Percentiles rank a stretch among this genome's conserved stretches.
Evolutionary conservation across 1,139 yeast species (phyloP).

Genomic region (Pneumocystis carinii): DNA sequence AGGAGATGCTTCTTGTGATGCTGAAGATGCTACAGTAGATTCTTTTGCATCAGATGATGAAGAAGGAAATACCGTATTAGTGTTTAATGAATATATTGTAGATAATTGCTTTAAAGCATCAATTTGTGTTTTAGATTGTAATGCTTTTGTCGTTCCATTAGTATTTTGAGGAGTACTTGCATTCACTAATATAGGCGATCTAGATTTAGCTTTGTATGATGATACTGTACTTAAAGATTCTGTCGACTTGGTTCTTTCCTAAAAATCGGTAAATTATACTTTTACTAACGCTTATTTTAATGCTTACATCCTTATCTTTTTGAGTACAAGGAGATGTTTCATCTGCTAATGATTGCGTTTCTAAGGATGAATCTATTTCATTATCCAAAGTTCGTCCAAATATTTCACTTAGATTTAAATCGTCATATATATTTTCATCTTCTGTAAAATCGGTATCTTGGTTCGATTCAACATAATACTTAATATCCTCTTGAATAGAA

Average conservation of each 20-base stretch:
- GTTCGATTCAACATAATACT: conserved; percentile 84
- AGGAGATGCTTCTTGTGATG: conserved; percentile 5
- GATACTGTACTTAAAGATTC: conserved; percentile 12
- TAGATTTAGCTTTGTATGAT: conserved; percentile 11
- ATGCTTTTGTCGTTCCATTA: conserved; percentile 19
- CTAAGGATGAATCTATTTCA: conserved; percentile 14
- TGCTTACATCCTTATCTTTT: not conserved
- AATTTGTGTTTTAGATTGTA: conserved; percentile 11
- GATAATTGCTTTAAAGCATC: not conserved
- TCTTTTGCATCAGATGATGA: conserved; percentile 10
- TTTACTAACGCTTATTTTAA: not conserved
- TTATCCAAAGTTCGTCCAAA: conserved; percentile 18
- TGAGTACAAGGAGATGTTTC: not conserved
- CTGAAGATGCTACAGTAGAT: conserved; percentile 8
- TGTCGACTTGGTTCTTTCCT: conserved; percentile 10
- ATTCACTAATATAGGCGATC: conserved; percentile 13
- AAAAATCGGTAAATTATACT: not conserved
- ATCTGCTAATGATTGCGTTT: not conserved
- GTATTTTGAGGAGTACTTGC: conserved; percentile 10
- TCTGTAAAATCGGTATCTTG: conserved; percentile 94
- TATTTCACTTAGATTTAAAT: conserved; percentile 53
- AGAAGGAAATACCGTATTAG: conserved; percentile 8
- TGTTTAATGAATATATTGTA: conserved; percentile 6
- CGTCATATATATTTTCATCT: conserved; percentile 87
- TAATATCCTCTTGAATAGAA: conserved; percentile 52